Evolutionary conservation across 2,329 filamentous ascomycete genomes (phyloP), one percentile per base, ranked within the genome.

Genomic region (Gnomoniopsis sp.): DNA sequence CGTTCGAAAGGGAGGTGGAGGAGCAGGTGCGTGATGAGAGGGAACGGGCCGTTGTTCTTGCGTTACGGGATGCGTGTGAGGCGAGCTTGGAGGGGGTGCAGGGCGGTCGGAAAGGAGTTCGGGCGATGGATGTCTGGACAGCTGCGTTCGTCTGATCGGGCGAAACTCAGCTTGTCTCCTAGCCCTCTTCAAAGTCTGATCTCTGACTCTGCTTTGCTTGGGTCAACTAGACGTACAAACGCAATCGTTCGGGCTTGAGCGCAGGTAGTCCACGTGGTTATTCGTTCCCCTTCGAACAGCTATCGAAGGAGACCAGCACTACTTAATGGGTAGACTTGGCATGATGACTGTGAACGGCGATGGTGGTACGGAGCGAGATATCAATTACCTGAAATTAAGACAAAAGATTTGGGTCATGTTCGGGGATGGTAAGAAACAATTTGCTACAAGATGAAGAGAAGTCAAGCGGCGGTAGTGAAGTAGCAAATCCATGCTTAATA

Each of bases 121-220:
- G 57, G n/a, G 26, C 57, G 8, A 65, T 65, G 62, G 64, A 65
- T 64, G 60, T 65, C 26, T 65, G 62, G 62, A 57, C 57, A 53
- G 46, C 62, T 26, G 62, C 15, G 46, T 65, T 64, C 48, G 55
- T 55, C n/a, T 62, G 51, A 63, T 19, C 12, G 30, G 23, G 23
- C 48, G 4, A 33, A 22, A n/a, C 48, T 49, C 15, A 49, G 30
- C 48, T 17, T 49, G 23, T 49, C 23, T 8, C 8, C 48, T 49
- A 33, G 48, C 14, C 23, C 15, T 49, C 48, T 49, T 21, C 48
- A 19, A 34, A n/a, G n/a, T n/a, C n/a, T n/a, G n/a, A n/a, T n/a
- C n/a, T n/a, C n/a, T n/a, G n/a, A n/a, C n/a, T n/a, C n/a, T n/a
- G n/a, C n/a, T n/a, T n/a, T n/a, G n/a, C n/a, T n/a, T 26, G 21